Conservation (phyloP, 2,329 filamentous ascomycete genomes). For the Colletotrichum orchidophilum region DNA sequence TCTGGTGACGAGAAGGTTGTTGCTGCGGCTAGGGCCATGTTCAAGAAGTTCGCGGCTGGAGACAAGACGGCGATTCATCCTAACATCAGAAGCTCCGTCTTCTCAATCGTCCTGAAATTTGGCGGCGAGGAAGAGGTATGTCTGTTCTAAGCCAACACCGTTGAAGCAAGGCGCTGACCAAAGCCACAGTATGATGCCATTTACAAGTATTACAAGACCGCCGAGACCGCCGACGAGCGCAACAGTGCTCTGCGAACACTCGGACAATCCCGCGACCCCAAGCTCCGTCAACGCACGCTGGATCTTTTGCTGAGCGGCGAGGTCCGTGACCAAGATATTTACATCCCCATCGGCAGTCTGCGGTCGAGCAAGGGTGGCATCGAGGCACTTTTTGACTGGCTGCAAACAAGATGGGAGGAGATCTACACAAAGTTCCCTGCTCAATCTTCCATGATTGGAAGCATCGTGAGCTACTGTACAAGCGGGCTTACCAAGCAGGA, state of each 20-base stretch:
- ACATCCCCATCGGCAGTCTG: constrained; percentile 84
- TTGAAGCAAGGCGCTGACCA: constrained; percentile 25
- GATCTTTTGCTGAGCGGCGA: constrained; percentile 79
- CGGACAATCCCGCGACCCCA: constrained; percentile 79
- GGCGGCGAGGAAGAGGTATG: constrained; percentile 83
- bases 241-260: constrained; percentile 89
- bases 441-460: constrained; percentile 85
- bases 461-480: constrained; percentile 84
- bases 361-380: constrained; percentile 82
- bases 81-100: constrained; percentile 88
- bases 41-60: constrained; percentile 82
- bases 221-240: constrained; percentile 73
- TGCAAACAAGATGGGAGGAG: constrained; percentile 89
- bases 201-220: constrained; percentile 65
- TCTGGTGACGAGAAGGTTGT: constrained; percentile 82
- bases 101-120: constrained; percentile 83
- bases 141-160: neutral
- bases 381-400: constrained; percentile 81
- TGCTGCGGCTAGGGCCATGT: constrained; percentile 88
- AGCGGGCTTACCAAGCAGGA: constrained; percentile 80
- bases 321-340: constrained; percentile 94
- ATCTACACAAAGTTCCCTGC: constrained; percentile 85
- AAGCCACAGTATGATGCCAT: constrained; percentile 74
- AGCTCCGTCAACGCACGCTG: constrained; percentile 84
- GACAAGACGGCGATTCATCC: constrained; percentile 87